Conservation (phyloP, 768 basidiomycete species). For the Dentipellis sp. region DNA sequence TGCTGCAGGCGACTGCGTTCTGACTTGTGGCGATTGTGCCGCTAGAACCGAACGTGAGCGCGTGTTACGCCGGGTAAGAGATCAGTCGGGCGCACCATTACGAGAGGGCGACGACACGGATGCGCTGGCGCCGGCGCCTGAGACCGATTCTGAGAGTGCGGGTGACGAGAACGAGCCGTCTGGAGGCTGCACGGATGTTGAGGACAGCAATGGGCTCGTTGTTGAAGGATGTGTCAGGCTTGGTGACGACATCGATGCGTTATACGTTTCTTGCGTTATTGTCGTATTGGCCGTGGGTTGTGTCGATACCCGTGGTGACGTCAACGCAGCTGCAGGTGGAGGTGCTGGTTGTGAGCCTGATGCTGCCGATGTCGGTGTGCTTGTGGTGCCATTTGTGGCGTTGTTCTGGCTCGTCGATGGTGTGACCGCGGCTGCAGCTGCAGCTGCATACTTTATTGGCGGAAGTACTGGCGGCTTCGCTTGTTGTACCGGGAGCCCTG, state of each 20-base stretch:
- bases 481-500: conserved; percentile 47
- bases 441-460: conserved; percentile 86
- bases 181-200: conserved; percentile 48
- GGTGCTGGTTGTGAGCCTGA: conserved; percentile 19
- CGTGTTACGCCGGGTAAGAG: too few species aligned
- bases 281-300: conserved; percentile 22
- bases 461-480: conserved; percentile 49
- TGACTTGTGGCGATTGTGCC: conserved; percentile 1
- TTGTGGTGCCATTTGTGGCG: conserved; percentile 34
- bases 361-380: conserved; percentile 25
- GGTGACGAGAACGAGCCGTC: conserved; percentile 67
- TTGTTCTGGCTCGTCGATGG: conserved; percentile 20
- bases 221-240: conserved; percentile 81
- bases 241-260: conserved; percentile 51
- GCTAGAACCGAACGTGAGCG: background rate
- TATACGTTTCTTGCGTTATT: conserved; percentile 25
- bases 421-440: conserved; percentile 61
- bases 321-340: conserved; percentile 29
- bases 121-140: conserved; percentile 30
- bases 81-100: background rate
- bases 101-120: conserved; percentile 52
- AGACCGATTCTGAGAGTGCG: conserved; percentile 57
- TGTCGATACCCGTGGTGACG: conserved; percentile 12
- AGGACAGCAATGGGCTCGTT: conserved; percentile 71
- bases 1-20: background rate